phyloP scores from a whole-genome alignment of 2,329 filamentous ascomycete species.

The Parascedosporium putredinis region DNA sequence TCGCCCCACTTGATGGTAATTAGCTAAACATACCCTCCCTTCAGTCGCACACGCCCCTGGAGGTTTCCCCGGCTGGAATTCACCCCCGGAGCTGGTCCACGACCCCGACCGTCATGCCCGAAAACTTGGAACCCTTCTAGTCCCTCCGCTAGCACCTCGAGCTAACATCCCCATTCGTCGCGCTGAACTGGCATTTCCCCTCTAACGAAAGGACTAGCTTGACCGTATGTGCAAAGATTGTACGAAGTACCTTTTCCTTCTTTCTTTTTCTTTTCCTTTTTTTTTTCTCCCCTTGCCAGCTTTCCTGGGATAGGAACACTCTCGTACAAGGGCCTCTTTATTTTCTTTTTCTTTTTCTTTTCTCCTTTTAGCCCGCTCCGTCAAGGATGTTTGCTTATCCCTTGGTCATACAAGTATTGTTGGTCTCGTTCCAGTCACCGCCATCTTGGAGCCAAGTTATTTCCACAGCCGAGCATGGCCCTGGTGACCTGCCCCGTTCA shows the following conservation, averaged over 20 bases:
- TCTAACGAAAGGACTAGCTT: constrained; percentile 1
- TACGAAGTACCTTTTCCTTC: neutral
- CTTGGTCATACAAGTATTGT: constrained; percentile 2
- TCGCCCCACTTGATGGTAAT: neutral
- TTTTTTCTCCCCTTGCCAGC: neutral
- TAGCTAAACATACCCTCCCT: neutral
- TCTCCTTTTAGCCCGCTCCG: no score
- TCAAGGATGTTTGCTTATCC: constrained; percentile 4
- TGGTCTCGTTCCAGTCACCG: constrained; percentile 4
- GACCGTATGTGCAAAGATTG: neutral
- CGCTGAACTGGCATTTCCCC: neutral
- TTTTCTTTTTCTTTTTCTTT: no score
- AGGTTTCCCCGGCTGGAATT: neutral
- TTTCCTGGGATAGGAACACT: neutral
- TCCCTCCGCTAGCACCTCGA: neutral
- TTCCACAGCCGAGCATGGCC: constrained; percentile 6
- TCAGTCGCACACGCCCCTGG: neutral
- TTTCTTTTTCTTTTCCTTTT: no score
- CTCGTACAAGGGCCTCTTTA: neutral
- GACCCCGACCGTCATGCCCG: neutral
- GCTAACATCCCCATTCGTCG: constrained; percentile 2
- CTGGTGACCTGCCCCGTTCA: constrained; percentile 7
- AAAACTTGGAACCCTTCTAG: constrained; percentile 5
- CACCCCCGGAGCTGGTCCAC: constrained; percentile 1
- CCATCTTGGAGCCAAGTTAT: constrained; percentile 7